Evolutionary conservation across 2,329 filamentous ascomycete genomes (phyloP).

Genomic region (Aureobasidium musti): DNA sequence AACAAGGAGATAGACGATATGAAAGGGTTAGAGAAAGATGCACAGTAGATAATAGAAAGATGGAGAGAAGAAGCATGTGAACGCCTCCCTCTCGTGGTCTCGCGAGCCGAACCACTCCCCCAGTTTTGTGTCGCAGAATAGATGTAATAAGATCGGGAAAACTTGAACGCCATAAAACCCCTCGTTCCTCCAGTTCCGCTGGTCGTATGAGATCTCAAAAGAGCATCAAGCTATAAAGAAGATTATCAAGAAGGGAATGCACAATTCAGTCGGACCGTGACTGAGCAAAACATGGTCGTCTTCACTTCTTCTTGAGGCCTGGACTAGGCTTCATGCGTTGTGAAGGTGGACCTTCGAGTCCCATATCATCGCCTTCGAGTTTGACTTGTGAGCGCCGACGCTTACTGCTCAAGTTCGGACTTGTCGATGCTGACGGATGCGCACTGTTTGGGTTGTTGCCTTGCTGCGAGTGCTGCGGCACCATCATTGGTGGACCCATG

Average conservation of each 20-base stretch:
- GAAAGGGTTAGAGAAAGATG: not conserved
- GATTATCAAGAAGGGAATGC: constrained; percentile 24
- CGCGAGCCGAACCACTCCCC: not conserved
- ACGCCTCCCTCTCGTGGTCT: constrained; percentile 22
- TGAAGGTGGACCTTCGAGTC: constrained; percentile 35
- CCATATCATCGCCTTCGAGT: constrained; percentile 56
- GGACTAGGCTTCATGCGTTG: constrained; percentile 24
- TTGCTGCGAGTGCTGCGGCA: constrained; percentile 59
- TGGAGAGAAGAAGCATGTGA: constrained; percentile 14
- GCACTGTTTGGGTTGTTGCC: constrained; percentile 57
- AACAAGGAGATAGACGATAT: not conserved
- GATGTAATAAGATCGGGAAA: constrained; percentile 7
- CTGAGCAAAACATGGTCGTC: not conserved
- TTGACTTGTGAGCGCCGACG: constrained; percentile 62
- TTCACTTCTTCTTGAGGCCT: constrained; percentile 19
- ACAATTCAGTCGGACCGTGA: constrained; percentile 3
- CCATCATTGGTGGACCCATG: constrained; percentile 55
- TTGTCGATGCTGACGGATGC: constrained; percentile 59
- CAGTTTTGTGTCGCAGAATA: constrained; percentile 14
- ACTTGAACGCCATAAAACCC: constrained; percentile 5
- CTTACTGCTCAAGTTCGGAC: constrained; percentile 62
- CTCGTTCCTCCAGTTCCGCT: not conserved
- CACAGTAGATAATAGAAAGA: not conserved
- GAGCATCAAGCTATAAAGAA: constrained; percentile 7
- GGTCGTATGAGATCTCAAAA: not conserved